Percentiles rank a stretch among this genome's conserved stretches.
phyloP scores from a whole-genome alignment of 2,329 filamentous ascomycete genomes.

The Aspergillus sp. region DNA sequence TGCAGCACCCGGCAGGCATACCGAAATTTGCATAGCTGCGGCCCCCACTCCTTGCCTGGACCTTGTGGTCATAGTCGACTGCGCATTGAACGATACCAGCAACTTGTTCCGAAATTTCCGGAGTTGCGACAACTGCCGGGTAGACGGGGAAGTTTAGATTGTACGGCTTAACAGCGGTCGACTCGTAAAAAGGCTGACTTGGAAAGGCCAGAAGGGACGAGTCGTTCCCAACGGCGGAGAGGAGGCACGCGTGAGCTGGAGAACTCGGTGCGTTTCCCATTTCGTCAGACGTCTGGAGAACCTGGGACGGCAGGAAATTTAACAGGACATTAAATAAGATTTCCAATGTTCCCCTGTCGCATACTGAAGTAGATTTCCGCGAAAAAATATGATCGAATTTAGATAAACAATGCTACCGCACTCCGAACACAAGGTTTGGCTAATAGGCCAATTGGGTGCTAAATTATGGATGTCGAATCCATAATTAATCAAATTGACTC shows the following conservation, averaged over 20 bases:
- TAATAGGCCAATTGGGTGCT: too few species aligned
- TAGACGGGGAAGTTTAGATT: conserved; percentile 9
- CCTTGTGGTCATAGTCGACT: conserved; percentile 32
- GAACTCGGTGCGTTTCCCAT: conserved; percentile 1
- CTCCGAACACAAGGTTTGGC: too few species aligned
- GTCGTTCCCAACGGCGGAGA: neutral
- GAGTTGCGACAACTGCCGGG: conserved; percentile 24
- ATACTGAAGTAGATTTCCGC: too few species aligned
- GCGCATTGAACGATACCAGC: conserved; percentile 41
- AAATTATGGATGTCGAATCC: too few species aligned
- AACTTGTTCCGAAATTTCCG: conserved; percentile 33
- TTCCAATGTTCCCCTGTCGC: too few species aligned
- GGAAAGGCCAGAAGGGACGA: neutral
- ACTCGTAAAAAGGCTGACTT: conserved; percentile 5
- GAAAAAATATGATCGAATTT: too few species aligned
- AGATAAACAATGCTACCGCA: too few species aligned
- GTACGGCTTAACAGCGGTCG: conserved; percentile 5
- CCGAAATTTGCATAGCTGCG: conserved; percentile 46
- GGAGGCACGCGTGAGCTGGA: neutral
- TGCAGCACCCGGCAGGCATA: too few species aligned
- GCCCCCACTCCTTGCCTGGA: conserved; percentile 46
- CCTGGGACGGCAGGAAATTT: too few species aligned
- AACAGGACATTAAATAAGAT: too few species aligned
- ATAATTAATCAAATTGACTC: too few species aligned
- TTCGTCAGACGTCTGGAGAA: neutral